Conservation (phyloP, 371 early-diverging fungal genomes). For the Saksenaea oblongispora region DNA sequence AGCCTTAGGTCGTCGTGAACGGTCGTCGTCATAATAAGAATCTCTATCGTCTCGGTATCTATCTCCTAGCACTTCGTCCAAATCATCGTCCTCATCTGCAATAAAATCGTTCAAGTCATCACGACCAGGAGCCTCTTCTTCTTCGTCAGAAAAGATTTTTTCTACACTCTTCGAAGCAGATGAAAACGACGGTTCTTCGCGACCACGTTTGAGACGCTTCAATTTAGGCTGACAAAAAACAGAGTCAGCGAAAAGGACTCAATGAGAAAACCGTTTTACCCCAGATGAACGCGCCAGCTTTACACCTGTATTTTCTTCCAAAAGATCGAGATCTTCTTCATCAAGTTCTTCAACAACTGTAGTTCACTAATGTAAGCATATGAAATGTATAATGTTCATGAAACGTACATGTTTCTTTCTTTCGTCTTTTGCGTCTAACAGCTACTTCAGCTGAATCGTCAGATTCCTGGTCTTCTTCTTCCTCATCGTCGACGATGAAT, state of each 20-base stretch:
- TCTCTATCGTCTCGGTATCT: constrained; percentile 46
- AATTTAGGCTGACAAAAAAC: constrained; percentile 46
- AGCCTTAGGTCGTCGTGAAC: constrained; percentile 35
- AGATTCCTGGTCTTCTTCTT: constrained; percentile 54
- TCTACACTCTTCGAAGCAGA: constrained; percentile 27
- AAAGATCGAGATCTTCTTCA: constrained; percentile 84
- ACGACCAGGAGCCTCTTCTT: constrained; percentile 37
- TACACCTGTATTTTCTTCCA: constrained; percentile 84
- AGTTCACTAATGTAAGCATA: constrained; percentile 2
- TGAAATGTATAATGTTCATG: neutral
- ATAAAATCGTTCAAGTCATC: constrained; percentile 72
- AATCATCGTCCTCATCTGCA: constrained; percentile 70
- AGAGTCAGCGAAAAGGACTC: neutral
- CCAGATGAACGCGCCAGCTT: constrained; percentile 52
- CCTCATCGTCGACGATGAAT: constrained; percentile 71
- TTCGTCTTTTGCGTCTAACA: constrained; percentile 51
- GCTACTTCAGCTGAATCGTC: constrained; percentile 39
- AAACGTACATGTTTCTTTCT: constrained; percentile 50
- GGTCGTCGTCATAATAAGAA: constrained; percentile 32
- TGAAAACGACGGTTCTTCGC: constrained; percentile 42
- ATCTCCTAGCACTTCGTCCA: constrained; percentile 64
- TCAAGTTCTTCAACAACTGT: constrained; percentile 67
- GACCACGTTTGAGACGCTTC: constrained; percentile 75
- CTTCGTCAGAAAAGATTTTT: constrained; percentile 64
- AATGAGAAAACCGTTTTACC: constrained; percentile 29